These are phyloP conservation scores for Friedmanniomyces endolithicus DNA, from an alignment of 495 filamentous ascomycete species.

Conservation along the genomic window DNA sequence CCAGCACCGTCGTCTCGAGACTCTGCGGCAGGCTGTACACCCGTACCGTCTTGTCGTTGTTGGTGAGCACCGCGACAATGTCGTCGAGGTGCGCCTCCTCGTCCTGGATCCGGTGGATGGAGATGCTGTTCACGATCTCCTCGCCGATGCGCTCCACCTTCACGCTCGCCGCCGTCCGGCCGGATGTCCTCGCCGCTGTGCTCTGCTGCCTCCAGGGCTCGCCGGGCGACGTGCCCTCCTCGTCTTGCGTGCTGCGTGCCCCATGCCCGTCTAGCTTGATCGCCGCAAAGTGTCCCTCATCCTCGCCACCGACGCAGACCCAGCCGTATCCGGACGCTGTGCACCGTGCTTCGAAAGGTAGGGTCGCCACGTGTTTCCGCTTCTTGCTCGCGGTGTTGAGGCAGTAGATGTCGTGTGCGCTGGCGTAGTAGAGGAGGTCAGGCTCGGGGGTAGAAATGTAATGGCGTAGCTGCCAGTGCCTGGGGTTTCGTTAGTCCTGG, in stretches of 20 bases:
- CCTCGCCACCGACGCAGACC: conserved; percentile 74
- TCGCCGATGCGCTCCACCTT: conserved; percentile 31
- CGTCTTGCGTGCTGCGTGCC: conserved; percentile 33
- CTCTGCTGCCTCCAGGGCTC: conserved; percentile 30
- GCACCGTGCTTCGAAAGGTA: conserved; percentile 75
- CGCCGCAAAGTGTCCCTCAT: conserved; percentile 71
- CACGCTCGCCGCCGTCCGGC: conserved; percentile 16
- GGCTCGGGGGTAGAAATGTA: conserved; percentile 69
- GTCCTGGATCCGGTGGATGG: conserved; percentile 47
- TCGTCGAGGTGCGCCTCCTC: conserved; percentile 37
- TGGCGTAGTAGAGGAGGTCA: conserved; percentile 71
- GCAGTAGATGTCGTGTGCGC: conserved; percentile 57
- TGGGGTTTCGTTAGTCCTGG: conserved; percentile 25
- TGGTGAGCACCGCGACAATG: conserved; percentile 57
- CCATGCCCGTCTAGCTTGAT: conserved; percentile 47
- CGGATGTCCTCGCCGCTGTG: neutral
- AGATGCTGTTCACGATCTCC: conserved; percentile 57
- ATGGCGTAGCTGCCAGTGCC: conserved; percentile 86
- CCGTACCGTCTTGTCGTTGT: conserved; percentile 80
- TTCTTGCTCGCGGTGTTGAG: conserved; percentile 54
- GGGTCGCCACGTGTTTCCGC: conserved; percentile 59
- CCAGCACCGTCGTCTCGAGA: conserved; percentile 50
- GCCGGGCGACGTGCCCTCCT: conserved; percentile 50
- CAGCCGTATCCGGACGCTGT: conserved; percentile 72
- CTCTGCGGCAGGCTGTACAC: conserved; percentile 58